phyloP scores from a whole-genome alignment of 805 yeast species.

The Maudiozyma saulgeensis region DNA sequence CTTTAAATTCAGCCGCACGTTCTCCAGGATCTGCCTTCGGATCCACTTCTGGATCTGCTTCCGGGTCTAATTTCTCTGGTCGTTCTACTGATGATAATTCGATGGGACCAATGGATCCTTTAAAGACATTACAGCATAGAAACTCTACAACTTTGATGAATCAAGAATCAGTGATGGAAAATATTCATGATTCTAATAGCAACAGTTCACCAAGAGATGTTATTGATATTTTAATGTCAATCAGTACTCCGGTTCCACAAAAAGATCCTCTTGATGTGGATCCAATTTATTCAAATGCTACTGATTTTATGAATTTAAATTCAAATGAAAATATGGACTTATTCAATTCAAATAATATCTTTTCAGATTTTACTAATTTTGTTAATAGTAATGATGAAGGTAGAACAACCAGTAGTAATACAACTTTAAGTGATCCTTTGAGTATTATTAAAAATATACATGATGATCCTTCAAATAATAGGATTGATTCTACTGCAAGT shows the following conservation, averaged over 20 bases:
- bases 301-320: neutral
- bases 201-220: conserved; percentile 1
- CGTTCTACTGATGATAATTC: no score
- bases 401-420: neutral
- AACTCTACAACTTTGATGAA: neutral
- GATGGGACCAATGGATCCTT: no score
- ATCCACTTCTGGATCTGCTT: neutral
- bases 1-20: neutral
- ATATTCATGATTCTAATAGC: neutral
- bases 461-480: neutral
- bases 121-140: neutral
- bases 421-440: neutral
- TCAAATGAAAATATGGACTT: conserved; percentile 1
- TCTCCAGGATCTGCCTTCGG: neutral
- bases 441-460: neutral
- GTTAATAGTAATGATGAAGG: neutral
- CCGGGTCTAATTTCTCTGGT: neutral
- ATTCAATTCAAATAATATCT: conserved; percentile 5
- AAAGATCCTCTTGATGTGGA: neutral
- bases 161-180: neutral
- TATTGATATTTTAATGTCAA: neutral
- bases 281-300: neutral
- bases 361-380: conserved; percentile 10
- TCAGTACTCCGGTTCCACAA: neutral
- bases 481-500: neutral